These are phyloP conservation scores for Amniculicola lignicola DNA, from an alignment of 495 filamentous ascomycete species.

Conservation along the genomic window DNA sequence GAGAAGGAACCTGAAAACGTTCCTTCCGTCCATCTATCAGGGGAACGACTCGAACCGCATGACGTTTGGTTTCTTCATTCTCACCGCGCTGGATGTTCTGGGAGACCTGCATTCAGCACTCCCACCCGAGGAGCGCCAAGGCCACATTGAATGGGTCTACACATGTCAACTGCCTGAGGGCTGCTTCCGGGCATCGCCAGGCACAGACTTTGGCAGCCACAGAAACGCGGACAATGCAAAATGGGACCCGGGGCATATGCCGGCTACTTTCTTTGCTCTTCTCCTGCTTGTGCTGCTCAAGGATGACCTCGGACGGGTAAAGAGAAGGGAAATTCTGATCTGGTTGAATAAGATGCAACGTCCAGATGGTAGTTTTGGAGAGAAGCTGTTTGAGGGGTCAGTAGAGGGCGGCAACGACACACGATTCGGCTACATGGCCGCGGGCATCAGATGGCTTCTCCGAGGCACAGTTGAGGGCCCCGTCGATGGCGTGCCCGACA, in stretches of 20 bases:
- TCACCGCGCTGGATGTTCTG: slow-evolving; percentile 78
- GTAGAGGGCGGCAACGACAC: slow-evolving; percentile 79
- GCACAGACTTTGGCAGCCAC: slow-evolving; percentile 54
- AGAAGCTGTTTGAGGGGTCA: slow-evolving; percentile 61
- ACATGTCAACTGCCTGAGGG: slow-evolving; percentile 69
- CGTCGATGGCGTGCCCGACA: slow-evolving; percentile 63
- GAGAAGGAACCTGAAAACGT: slow-evolving; percentile 79
- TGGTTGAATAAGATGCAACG: slow-evolving; percentile 80
- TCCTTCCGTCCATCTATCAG: slow-evolving; percentile 77
- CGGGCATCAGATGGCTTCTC: slow-evolving; percentile 79
- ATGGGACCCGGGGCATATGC: slow-evolving; percentile 78
- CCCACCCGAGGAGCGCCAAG: slow-evolving; percentile 55
- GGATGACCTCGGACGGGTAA: slow-evolving; percentile 66
- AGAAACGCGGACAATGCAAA: slow-evolving; percentile 49
- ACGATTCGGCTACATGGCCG: slow-evolving; percentile 79
- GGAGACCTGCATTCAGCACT: slow-evolving; percentile 57
- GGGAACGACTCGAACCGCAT: slow-evolving; percentile 86
- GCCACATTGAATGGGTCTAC: slow-evolving; percentile 69
- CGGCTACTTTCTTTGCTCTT: slow-evolving; percentile 86
- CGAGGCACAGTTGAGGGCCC: slow-evolving; percentile 52
- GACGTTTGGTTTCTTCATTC: slow-evolving; percentile 80
- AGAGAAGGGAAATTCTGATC: slow-evolving; percentile 60
- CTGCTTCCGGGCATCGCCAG: slow-evolving; percentile 78
- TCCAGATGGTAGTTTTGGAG: slow-evolving; percentile 85
- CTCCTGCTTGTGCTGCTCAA: slow-evolving; percentile 69